Evolutionary conservation across 495 filamentous ascomycete genomes (phyloP), one percentile per base, ranked within the genome.

Genomic region (Ramalina intermedia): DNA sequence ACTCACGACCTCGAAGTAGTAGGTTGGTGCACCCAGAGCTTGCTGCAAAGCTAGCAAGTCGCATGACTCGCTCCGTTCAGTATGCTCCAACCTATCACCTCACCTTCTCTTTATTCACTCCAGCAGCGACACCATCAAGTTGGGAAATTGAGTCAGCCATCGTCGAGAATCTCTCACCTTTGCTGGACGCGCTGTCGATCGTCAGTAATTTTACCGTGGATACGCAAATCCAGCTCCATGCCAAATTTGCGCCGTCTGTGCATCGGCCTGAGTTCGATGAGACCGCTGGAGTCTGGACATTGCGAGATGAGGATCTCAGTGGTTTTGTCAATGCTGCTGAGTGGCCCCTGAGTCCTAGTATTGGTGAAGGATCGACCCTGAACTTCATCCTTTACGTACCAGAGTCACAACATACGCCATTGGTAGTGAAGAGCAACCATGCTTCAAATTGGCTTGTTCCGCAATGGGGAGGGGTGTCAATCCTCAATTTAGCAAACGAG

Each of bases 181-280:
- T 96, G 40, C 71, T 96, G 0, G 72, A 85, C 36, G 76, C 82
- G 26, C 73, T 96, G 23, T 74, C 78, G 3, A 71, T 79, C 14
- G 90, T 96, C 54, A 89, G 85, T 70, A 90, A 94, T 60, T 96
- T 98, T 63, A 96, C 91, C 18, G 80, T 98, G 36, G 91, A 96
- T 61, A 94, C 87, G 1, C 91, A 98, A 63, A 83, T 96, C 12
- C 91, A 98, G 67, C 72, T 95, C 1, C 94, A 94, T 61, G 91
- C 91, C 2, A 69, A 72, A 0, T 81, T 82, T 52, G 72, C 80
- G 4, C 87, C 85, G 0, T 88, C 89, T 24, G 79, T 88, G 14
- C 75, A 70, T 8, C 55, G 58, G 14, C 78, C 78, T 1, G 66
- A 75, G 48, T 78, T 66, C 52, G 73, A 81, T 41, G 64, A 71